phyloP scores from a whole-genome alignment of 805 yeast genomes.

The Kazachstania kunashirensis region DNA sequence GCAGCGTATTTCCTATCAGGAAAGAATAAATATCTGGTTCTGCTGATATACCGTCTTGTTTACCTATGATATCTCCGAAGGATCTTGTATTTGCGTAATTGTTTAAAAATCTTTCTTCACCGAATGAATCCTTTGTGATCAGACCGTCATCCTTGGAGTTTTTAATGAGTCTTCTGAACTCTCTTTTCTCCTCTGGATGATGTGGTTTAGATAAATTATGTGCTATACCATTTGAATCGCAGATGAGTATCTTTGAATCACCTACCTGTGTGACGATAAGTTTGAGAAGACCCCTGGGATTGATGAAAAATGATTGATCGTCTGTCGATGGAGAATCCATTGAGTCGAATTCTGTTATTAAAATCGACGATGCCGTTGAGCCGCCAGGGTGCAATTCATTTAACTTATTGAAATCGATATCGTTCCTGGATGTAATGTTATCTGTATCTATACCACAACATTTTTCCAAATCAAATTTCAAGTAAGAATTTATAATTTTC shows the following conservation, averaged over 20 bases:
- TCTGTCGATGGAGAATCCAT: constrained; percentile 4
- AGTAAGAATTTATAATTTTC: constrained; percentile 20
- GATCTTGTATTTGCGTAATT: constrained; percentile 85
- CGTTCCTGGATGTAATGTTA: neutral
- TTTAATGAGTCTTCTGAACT: constrained; percentile 48
- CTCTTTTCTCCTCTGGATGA: constrained; percentile 78
- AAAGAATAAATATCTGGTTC: constrained; percentile 80
- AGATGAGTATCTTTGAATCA: constrained; percentile 79
- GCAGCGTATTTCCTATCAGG: constrained; percentile 51
- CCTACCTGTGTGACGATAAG: constrained; percentile 84
- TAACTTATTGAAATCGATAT: constrained; percentile 15
- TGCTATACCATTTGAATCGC: constrained; percentile 72
- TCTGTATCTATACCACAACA: constrained; percentile 18
- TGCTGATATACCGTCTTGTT: constrained; percentile 75
- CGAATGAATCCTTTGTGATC: constrained; percentile 73
- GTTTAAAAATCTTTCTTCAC: constrained; percentile 71
- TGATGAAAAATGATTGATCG: constrained; percentile 34
- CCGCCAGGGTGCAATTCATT: constrained; percentile 39
- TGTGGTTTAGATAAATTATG: constrained; percentile 71
- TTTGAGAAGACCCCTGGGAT: constrained; percentile 54
- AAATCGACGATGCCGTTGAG: constrained; percentile 63
- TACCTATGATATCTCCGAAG: constrained; percentile 80
- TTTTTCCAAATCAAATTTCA: constrained; percentile 24
- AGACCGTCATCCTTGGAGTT: neutral
- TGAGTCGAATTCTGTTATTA: constrained; percentile 30